These are phyloP conservation scores for Taiwanofungus camphoratus DNA, from an alignment of 1,284 basidiomycete genomes.

Conservation along the genomic window DNA sequence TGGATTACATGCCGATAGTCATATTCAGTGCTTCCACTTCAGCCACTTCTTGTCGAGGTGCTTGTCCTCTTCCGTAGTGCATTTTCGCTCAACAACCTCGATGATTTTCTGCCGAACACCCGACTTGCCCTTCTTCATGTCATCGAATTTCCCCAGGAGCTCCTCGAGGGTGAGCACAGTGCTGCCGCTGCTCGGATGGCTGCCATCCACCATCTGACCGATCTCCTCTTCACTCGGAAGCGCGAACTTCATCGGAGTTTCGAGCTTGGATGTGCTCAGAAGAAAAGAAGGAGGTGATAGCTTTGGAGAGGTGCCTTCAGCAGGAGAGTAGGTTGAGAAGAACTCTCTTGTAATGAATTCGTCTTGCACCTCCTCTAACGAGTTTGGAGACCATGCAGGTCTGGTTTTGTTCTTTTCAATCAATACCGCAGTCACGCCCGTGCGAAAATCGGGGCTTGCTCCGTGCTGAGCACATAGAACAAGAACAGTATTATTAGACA, in stretches of 20 bases:
- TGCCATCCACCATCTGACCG: conserved; percentile 51
- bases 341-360: conserved; percentile 52
- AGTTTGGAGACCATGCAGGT: conserved; percentile 64
- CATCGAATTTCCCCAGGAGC: conserved; percentile 49
- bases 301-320: conserved; percentile 35
- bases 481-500: not conserved
- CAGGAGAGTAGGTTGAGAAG: conserved; percentile 41
- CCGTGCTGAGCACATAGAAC: conserved; percentile 44
- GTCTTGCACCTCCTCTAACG: conserved; percentile 49
- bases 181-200: conserved; percentile 48
- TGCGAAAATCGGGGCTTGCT: conserved; percentile 76
- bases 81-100: conserved; percentile 65
- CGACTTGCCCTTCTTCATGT: conserved; percentile 47
- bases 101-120: conserved; percentile 71
- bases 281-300: conserved; percentile 40
- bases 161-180: conserved; percentile 56
- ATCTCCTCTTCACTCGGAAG: conserved; percentile 71
- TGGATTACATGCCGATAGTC: no score
- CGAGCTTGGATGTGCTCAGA: conserved; percentile 19
- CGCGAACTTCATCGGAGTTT: conserved; percentile 48
- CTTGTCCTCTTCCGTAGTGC: conserved; percentile 47
- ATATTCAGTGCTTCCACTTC: conserved; percentile 45
- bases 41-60: conserved; percentile 50
- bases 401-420: conserved; percentile 52
- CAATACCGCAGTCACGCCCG: conserved; percentile 75